Evolutionary conservation across 768 basidiomycete species (phyloP), one percentile per base, ranked within the genome.

Genomic region (Polyporus arcularius): DNA sequence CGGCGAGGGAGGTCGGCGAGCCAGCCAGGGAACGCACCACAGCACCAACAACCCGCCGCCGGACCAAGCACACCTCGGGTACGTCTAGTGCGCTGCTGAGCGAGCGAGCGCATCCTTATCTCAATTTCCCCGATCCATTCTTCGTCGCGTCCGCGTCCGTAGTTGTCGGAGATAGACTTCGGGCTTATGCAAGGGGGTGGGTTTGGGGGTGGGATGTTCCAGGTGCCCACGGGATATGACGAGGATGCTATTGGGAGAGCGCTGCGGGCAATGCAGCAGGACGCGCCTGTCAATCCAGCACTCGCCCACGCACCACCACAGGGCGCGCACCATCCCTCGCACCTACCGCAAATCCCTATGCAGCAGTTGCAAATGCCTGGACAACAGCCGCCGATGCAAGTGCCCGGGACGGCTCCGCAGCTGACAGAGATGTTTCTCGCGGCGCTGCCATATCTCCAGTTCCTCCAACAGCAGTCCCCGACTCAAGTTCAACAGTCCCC

Each of bases 401-500:
- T n/a, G 43, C 55, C 58, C 31, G 32, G 53, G 21, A 55, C 51
- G 55, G 67, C 67, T 47, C 68, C 70, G 12, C 60, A 66, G 50
- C 31, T 70, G 39, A 65, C 67, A 31, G 65, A 70, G 46, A 64
- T 69, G 32, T 69, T 72, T 55, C 51, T 72, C 40, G 68, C 71
- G 41, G 64, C 64, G 45, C 62, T 67, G 18, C 67, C 67, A 10
- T 70, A 65, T 67, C 63, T 72, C 54, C 69, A 72, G 41, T 68
- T 59, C n/a, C 60, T 71, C 56, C 67, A 67, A 47, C 57, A 59
- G 51, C 69, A 66, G 40, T 52, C 52, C 26, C 55, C 53, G 40
- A 60, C 58, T 10, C 60, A 58, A 18, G 16, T 40, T 4, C 55
- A 39, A 10, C 64, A 65, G 26, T 47, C 52, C 4, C 66, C 56